A percentile compares a stretch with the other conserved stretches of the same genome.
phyloP scores from a whole-genome alignment of 768 basidiomycete species.

The Clitopilus hobsonii region DNA sequence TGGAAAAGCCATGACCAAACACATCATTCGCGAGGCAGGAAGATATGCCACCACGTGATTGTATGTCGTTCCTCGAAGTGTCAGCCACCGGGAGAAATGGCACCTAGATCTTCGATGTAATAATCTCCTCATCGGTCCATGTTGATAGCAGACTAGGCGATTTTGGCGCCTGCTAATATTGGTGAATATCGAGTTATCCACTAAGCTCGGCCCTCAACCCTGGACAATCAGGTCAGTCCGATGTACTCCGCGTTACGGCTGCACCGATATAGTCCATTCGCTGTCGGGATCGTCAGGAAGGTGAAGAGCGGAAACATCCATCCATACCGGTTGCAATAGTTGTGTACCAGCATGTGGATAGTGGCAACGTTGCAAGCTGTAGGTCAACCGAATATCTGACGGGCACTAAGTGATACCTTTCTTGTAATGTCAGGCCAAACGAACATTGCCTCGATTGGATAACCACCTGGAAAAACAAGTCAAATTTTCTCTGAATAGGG shows the following conservation, averaged over 20 bases:
- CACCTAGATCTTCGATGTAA: not conserved
- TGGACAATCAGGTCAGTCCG: no score
- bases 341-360: no score
- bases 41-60: constrained; percentile 17
- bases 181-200: no score
- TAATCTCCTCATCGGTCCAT: not conserved
- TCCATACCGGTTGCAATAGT: no score
- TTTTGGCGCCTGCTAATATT: not conserved
- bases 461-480: not conserved
- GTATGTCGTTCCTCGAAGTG: not conserved
- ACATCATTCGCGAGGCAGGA: constrained; percentile 8
- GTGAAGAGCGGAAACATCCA: no score
- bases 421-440: no score
- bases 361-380: not conserved
- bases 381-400: no score
- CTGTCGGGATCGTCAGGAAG: no score
- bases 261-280: no score
- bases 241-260: no score
- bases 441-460: not conserved
- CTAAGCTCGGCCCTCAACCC: no score
- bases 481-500: not conserved
- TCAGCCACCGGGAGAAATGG: not conserved
- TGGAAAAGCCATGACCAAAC: constrained; percentile 15
- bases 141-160: not conserved
- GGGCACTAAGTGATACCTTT: no score